phyloP scores from a whole-genome alignment of 2,329 filamentous ascomycete genomes.

The Cladophialophora chaetospira region DNA sequence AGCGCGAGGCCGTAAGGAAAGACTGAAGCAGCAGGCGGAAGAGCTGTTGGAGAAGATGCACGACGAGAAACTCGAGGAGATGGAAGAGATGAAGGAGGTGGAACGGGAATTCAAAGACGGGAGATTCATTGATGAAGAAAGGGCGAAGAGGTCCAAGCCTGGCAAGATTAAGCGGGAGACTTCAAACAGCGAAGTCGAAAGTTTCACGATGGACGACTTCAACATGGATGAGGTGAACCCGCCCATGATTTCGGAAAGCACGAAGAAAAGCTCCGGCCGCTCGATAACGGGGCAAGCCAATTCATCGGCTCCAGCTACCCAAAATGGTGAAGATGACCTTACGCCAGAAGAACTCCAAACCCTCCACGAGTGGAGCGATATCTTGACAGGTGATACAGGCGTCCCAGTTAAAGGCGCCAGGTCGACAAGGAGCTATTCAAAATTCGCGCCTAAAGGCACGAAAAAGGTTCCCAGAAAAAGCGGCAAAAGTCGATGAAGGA shows the following conservation, averaged over 20 bases:
- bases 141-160: slow-evolving; percentile 55
- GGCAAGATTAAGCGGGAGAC: slow-evolving; percentile 54
- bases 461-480: slow-evolving; percentile 11
- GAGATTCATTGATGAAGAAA: neutral
- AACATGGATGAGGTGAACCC: slow-evolving; percentile 21
- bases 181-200: slow-evolving; percentile 9
- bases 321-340: slow-evolving; percentile 17
- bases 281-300: neutral
- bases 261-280: neutral
- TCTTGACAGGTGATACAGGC: neutral
- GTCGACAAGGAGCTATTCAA: slow-evolving; percentile 6
- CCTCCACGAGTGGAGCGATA: slow-evolving; percentile 2
- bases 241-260: neutral
- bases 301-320: neutral
- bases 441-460: slow-evolving; percentile 3
- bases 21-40: slow-evolving; percentile 21
- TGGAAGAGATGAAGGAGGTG: slow-evolving; percentile 17
- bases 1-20: slow-evolving; percentile 14
- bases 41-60: slow-evolving; percentile 24
- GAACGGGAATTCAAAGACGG: slow-evolving; percentile 14
- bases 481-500: slow-evolving; percentile 1
- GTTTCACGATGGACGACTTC: slow-evolving; percentile 21
- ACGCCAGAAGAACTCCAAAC: slow-evolving; percentile 31
- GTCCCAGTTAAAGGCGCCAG: neutral
- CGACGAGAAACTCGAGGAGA: slow-evolving; percentile 17